Base-by-base conservation (phyloP, 176 grass and related monocot genomes). In the Secale cereale region DNA sequence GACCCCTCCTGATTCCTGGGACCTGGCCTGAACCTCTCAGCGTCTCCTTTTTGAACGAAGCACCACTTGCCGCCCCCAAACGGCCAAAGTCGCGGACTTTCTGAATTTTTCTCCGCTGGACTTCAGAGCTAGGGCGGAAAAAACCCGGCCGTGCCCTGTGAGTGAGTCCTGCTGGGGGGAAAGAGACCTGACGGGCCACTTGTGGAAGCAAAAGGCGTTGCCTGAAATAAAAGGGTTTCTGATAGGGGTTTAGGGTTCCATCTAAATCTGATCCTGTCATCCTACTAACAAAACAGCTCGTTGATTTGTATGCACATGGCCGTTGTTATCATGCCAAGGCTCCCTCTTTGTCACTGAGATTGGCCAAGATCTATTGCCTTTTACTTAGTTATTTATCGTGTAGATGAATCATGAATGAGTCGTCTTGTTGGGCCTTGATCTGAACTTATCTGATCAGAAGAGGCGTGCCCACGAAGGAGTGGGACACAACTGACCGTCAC, bases 1-100 rank as follows among this genome's bases (percentile, higher is more conserved):
- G 52, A 22, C 52, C 17, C 17, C 6, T 4, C 45, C 89, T 0
- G 89, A 76, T 75, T 87, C 89, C 89, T 80, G 76, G 85, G 85
- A 83, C 89, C 68, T 84, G 8, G 76, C 4, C 29, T 0, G 20
- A 76, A 35, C 83, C 89, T 87, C 84, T 84, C 89, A 62, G 25
- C 76, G 63, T 84, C 89, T 29, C 76, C 81, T 74, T 89, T 89
- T 52, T 32, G 67, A 76, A 84, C 36, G 36, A 6, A 65, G 33
- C 67, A 60, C 67, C 80, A 83, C 75, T 80, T 75, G 83, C 52
- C 52, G 74, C 80, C 78, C 46, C 83, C 15, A 6, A 16, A 50
- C 46, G 46, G 40, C 41, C 67, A 30, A 79, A 87, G 84, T 79
- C 80, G 10, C 43, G 27, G 16, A 17, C n/a, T 65, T 32, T 86